Base-by-base conservation (phyloP, 805 yeast genomes). In the Tetrapisispora taiwanensis region DNA sequence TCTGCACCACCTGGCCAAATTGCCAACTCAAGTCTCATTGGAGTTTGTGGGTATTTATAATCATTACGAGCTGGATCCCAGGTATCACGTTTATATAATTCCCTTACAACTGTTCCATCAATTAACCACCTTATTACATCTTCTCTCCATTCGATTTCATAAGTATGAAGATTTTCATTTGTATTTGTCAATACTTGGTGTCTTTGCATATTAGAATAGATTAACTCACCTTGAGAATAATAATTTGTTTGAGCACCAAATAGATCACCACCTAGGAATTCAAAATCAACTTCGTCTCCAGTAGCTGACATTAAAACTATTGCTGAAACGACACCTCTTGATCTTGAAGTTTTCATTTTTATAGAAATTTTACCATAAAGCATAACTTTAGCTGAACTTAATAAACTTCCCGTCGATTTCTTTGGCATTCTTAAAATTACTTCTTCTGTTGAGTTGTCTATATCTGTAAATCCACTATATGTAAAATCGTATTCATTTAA, bases 201-300 rank as follows among this genome's bases (percentile, higher is more conserved):
- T 33, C 44, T 48, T 36, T 49, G 44, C 67, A 63, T 62, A 61
- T 84, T 82, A 26, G 81, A 71, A 65, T 81, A 84, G 66, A 81
- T 75, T 53, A 79, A 68, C 31, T 72, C 68, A 53, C 94, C 96
- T 55, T 82, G 81, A 56, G 75, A 77, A 67, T 84, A 90, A 71
- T 62, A 89, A 67, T 89, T 90, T 18, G 88, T 68, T 70, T 89
- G 92, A 0, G 81, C 86, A 32, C 61, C 54, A 22, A 71, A 68
- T 51, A 84, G 66, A 53, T 84, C 77, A 57, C 75, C 74, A 41
- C 97, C 97, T 46, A 87, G 78, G 48, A 82, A 81, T 67, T 90
- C 97, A 61, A 68, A 81, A 72, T 90, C 97, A 54, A 89, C 75
- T 69, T 90, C 97, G 68, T 89, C 97, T 68, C 87, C 82, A 36